Evolutionary conservation across 2,329 filamentous ascomycete species (phyloP).

Genomic region (Fusarium brachygibbosum): DNA sequence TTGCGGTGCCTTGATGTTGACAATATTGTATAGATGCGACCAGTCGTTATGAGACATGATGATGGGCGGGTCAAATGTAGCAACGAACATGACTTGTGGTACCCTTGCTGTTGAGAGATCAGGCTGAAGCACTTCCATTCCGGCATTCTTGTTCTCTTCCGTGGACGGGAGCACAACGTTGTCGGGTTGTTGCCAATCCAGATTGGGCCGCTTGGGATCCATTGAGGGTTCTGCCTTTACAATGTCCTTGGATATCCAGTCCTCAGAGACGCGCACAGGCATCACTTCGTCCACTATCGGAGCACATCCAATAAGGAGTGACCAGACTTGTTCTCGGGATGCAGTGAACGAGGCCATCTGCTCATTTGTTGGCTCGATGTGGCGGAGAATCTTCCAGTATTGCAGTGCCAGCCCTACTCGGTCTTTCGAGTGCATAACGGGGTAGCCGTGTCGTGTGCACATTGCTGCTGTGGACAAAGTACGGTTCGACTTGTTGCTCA

Average conservation of each 20-base stretch:
- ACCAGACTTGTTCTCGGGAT: slow-evolving; percentile 69
- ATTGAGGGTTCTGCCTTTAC: slow-evolving; percentile 67
- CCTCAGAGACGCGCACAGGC: slow-evolving; percentile 77
- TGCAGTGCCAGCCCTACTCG: slow-evolving; percentile 78
- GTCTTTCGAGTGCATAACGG: slow-evolving; percentile 76
- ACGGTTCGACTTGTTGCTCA: slow-evolving; percentile 62
- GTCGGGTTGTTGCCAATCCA: slow-evolving; percentile 81
- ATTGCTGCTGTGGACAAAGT: slow-evolving; percentile 70
- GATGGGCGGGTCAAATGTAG: slow-evolving; percentile 80
- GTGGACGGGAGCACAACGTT: slow-evolving; percentile 69
- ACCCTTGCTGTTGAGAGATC: slow-evolving; percentile 64
- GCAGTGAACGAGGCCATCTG: slow-evolving; percentile 56
- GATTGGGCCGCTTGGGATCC: slow-evolving; percentile 59
- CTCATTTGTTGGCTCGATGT: slow-evolving; percentile 57
- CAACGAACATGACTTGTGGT: slow-evolving; percentile 80
- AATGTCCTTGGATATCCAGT: slow-evolving; percentile 79
- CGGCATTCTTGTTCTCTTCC: slow-evolving; percentile 62
- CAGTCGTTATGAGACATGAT: slow-evolving; percentile 76
- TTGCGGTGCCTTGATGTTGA: slow-evolving; percentile 61
- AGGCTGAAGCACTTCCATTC: slow-evolving; percentile 67
- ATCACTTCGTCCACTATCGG: slow-evolving; percentile 60
- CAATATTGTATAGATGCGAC: slow-evolving; percentile 70
- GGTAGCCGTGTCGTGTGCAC: slow-evolving; percentile 77
- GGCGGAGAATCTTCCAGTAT: slow-evolving; percentile 79
- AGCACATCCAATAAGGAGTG: slow-evolving; percentile 75